Evolutionary conservation across 164 flowering plant genomes (phyloP), one percentile per base, ranked within the genome.

Genomic region (Sextonia rubra): DNA sequence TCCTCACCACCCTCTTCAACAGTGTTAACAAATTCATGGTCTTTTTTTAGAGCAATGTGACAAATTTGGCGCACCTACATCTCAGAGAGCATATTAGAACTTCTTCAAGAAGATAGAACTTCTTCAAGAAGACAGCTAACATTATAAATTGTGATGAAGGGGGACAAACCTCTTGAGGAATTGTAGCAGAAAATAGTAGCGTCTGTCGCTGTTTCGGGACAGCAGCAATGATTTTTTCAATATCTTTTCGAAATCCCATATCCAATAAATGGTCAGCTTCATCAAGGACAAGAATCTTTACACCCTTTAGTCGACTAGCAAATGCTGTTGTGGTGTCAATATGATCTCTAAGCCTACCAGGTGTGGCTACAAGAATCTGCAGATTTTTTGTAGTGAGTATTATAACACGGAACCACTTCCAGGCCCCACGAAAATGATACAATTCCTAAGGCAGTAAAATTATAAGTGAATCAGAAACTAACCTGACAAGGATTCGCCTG

Each of bases 361-460:
- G 99, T 55, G 99, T 96, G 64, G 97, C 99, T 32, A 96, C 92
- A 79, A 96, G 97, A 81, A 96, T 90, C 99, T 96, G 89, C 29
- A 66, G 61, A 52, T 44, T 58, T 65, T 26, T 69, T 20, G 4
- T 70, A 30, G 44, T 48, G 5, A 37, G 44, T 37, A 37, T 37
- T 37, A 7, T 37, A 47, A 67, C n/a, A n/a, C n/a, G n/a, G n/a
- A 67, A 47, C 48, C 18, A 23, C 49, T 17, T 52, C 29, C 12
- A 25, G 20, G 32, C 12, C 67, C 67, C n/a, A 64, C 17, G 22
- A 64, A 64, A 64, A 29, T 29, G 12, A 64, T 12, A 7, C 27
- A 14, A 64, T 64, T 11, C 23, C 32, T 12, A 29, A 14, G 27
- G 12, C 26, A 29, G 7, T 64, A 64, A 25, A 24, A 64, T 29